A percentile compares a stretch with the other conserved stretches of the same genome.
These are phyloP conservation scores for Leucocoprinus sp. DNA, from an alignment of 768 basidiomycete genomes.

Conservation along the genomic window DNA sequence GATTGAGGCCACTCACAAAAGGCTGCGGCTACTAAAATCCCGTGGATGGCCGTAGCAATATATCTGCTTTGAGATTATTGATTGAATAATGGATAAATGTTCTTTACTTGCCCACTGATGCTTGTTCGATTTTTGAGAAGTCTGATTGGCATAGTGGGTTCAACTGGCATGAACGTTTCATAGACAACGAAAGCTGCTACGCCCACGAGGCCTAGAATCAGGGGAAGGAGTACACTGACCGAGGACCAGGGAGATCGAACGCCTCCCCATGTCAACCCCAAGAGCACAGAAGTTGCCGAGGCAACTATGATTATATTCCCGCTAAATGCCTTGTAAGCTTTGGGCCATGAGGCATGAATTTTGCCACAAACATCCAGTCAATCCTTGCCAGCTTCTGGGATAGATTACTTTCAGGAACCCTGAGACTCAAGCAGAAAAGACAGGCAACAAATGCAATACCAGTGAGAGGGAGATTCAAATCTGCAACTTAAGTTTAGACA, in stretches of 20 bases:
- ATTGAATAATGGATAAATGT: background rate
- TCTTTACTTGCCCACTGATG: slow-evolving; percentile 24
- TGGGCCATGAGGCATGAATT: background rate
- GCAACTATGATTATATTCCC: slow-evolving; percentile 35
- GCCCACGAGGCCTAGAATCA: slow-evolving; percentile 33
- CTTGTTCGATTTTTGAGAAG: slow-evolving; percentile 27
- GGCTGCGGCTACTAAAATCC: slow-evolving; percentile 1
- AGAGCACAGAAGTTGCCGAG: slow-evolving; percentile 22
- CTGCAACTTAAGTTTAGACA: slow-evolving; percentile 2
- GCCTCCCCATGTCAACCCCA: slow-evolving; percentile 45
- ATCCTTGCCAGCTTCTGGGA: slow-evolving; percentile 26
- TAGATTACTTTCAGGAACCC: slow-evolving; percentile 17
- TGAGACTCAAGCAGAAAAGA: slow-evolving; percentile 13
- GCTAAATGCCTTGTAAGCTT: slow-evolving; percentile 15
- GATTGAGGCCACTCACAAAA: slow-evolving; percentile 5
- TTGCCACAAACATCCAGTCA: slow-evolving; percentile 35
- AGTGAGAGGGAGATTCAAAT: slow-evolving; percentile 13
- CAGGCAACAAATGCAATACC: slow-evolving; percentile 9
- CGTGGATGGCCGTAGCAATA: slow-evolving; percentile 24
- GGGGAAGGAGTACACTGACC: slow-evolving; percentile 32
- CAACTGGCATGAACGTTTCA: slow-evolving; percentile 24
- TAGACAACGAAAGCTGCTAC: slow-evolving; percentile 32
- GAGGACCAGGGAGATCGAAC: slow-evolving; percentile 33
- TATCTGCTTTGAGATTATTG: slow-evolving; percentile 20
- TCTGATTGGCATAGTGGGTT: slow-evolving; percentile 15